Evolutionary conservation across 2,329 filamentous ascomycete species (phyloP).

Genomic region (Fusarium sp.): DNA sequence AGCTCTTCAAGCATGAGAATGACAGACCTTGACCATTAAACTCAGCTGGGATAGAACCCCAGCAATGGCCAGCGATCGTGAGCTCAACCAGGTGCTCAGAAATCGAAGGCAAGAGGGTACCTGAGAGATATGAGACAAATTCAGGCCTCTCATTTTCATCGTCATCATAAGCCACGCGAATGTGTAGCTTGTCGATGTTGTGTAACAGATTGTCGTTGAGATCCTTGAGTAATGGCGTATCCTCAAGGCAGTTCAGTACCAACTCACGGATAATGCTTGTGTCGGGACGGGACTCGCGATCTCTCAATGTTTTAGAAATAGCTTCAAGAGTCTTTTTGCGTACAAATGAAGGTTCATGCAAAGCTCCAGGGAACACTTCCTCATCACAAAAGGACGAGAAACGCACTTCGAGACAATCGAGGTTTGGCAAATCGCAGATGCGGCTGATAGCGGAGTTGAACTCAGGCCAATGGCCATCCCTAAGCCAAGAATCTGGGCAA

Average conservation of each 20-base stretch:
- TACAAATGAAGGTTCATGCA: accelerated
- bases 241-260: slow-evolving; percentile 32
- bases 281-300: neutral
- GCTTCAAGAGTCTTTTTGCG: too few relatives aligned
- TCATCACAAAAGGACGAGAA: too few relatives aligned
- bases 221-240: slow-evolving; percentile 8
- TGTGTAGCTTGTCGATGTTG: slow-evolving; percentile 25
- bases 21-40: slow-evolving; percentile 33
- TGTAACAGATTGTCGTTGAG: slow-evolving; percentile 14
- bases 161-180: slow-evolving; percentile 1
- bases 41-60: slow-evolving; percentile 32
- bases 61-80: slow-evolving; percentile 21
- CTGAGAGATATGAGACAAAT: slow-evolving; percentile 12
- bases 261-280: slow-evolving; percentile 17
- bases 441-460: neutral
- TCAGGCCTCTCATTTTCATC: neutral
- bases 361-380: accelerated
- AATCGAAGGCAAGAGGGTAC: slow-evolving; percentile 10
- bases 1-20: slow-evolving; percentile 29
- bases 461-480: neutral
- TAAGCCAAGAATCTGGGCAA: neutral
- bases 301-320: neutral
- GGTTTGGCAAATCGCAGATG: slow-evolving; percentile 1
- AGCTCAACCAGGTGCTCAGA: slow-evolving; percentile 32
- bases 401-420: neutral